These are phyloP conservation scores for Primulina tabacum DNA, from an alignment of 257 asterid species.

Conservation along the genomic window DNA sequence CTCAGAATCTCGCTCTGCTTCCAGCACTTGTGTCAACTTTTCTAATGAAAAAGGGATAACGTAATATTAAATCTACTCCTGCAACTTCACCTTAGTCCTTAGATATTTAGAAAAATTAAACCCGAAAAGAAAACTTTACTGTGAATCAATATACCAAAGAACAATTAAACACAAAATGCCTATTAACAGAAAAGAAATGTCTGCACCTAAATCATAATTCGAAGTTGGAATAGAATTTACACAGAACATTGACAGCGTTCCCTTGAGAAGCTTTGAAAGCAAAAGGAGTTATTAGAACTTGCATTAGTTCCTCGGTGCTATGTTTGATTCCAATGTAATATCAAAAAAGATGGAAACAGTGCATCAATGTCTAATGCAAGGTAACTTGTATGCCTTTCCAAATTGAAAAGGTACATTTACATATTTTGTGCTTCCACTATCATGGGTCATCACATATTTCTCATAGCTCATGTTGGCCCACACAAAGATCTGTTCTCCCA, in stretches of 20 bases:
- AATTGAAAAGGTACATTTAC: not conserved
- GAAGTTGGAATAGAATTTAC: not conserved
- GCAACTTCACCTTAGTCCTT: not conserved
- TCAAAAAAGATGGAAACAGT: not conserved
- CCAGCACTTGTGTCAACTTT: constrained; percentile 71
- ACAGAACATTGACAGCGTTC: not conserved
- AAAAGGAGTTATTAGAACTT: not conserved
- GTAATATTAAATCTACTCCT: constrained; percentile 19
- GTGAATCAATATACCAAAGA: not conserved
- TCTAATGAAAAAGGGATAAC: constrained; percentile 40
- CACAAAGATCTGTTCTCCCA: too few relatives aligned
- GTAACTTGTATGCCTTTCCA: not conserved
- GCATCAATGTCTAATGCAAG: not conserved
- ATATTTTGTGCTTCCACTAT: too few relatives aligned
- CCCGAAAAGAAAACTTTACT: constrained; percentile 12
- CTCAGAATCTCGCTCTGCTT: constrained; percentile 86
- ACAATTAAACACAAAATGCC: not conserved
- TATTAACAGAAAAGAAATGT: constrained; percentile 10
- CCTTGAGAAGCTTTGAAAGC: not conserved
- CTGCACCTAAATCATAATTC: constrained; percentile 1
- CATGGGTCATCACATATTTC: too few relatives aligned
- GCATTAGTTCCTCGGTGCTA: constrained; percentile 1
- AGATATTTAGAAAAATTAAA: constrained; percentile 12
- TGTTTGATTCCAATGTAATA: not conserved
- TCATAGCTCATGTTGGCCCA: too few relatives aligned